phyloP scores from a whole-genome alignment of 148 eudicot genomes.

The Fagopyrum homotropicum region DNA sequence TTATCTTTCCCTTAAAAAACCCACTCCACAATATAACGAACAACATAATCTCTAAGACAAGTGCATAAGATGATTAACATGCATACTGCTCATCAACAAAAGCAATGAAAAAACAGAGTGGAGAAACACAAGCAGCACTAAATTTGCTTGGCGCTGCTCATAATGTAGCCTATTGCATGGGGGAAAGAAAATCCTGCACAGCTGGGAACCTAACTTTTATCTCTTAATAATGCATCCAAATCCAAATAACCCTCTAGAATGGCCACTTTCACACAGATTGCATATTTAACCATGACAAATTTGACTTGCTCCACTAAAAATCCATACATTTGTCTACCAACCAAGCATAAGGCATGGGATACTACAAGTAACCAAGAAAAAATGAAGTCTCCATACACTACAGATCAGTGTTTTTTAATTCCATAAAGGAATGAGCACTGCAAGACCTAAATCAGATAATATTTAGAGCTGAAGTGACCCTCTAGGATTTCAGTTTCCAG shows the following conservation, averaged over 20 bases:
- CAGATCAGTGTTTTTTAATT: not conserved
- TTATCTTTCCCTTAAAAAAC: not conserved
- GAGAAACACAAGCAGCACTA: not conserved
- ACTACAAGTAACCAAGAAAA: not conserved
- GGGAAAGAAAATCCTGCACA: not conserved
- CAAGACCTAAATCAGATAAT: no score
- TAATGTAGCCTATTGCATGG: not conserved
- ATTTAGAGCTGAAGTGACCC: no score
- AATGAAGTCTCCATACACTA: not conserved
- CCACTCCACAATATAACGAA: not conserved
- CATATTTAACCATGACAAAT: not conserved
- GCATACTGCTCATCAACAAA: not conserved
- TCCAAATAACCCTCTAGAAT: not conserved
- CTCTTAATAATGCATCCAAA: not conserved
- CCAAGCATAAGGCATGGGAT: not conserved
- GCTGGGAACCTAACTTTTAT: not conserved
- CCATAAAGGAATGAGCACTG: not conserved
- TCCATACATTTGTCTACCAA: not conserved
- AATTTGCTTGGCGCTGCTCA: not conserved
- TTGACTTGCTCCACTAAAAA: conserved; percentile 5
- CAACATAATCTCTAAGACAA: not conserved
- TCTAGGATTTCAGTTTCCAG: no score
- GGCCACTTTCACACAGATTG: not conserved
- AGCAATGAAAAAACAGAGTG: not conserved
- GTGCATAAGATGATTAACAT: not conserved